Conservation (phyloP, 805 yeast genomes). For the Kazachstania bromeliacearum region DNA sequence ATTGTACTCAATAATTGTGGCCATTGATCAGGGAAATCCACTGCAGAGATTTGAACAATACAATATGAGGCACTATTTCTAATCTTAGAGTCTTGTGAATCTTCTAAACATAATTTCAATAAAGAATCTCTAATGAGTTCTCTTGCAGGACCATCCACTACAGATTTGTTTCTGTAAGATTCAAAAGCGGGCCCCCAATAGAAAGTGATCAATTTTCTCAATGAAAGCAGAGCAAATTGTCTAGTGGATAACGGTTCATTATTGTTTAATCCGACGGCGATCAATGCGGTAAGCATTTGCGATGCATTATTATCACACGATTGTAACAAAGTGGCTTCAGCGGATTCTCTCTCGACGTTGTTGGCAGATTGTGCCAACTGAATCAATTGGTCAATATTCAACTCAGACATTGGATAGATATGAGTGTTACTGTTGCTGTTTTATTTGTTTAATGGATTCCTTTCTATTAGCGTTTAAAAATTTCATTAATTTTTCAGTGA, state of each 20-base stretch:
- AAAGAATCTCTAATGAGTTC: slow-evolving; percentile 40
- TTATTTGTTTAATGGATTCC: too few relatives aligned
- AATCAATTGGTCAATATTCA: slow-evolving; percentile 16
- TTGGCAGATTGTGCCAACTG: slow-evolving; percentile 35
- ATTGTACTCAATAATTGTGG: slow-evolving; percentile 52
- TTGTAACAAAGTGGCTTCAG: slow-evolving; percentile 43
- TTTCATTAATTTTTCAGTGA: too few relatives aligned
- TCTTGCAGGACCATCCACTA: slow-evolving; percentile 44
- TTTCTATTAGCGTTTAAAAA: too few relatives aligned
- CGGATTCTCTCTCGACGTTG: slow-evolving; percentile 40
- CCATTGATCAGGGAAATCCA: slow-evolving; percentile 96
- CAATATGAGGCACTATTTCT: slow-evolving; percentile 62
- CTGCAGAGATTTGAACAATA: slow-evolving; percentile 74
- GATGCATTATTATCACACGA: slow-evolving; percentile 43
- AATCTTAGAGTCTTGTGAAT: slow-evolving; percentile 45
- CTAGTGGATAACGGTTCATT: slow-evolving; percentile 31
- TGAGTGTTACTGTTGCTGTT: too few relatives aligned
- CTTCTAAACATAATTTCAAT: slow-evolving; percentile 37
- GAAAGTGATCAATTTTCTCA: slow-evolving; percentile 58
- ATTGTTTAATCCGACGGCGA: slow-evolving; percentile 32
- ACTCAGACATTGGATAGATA: too few relatives aligned
- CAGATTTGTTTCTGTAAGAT: slow-evolving; percentile 58
- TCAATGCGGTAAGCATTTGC: slow-evolving; percentile 34
- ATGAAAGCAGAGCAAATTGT: slow-evolving; percentile 57
- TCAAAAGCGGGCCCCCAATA: slow-evolving; percentile 82